These are phyloP conservation scores for Cordyceps javanica DNA, from an alignment of 2,329 filamentous ascomycete genomes.

Conservation along the genomic window DNA sequence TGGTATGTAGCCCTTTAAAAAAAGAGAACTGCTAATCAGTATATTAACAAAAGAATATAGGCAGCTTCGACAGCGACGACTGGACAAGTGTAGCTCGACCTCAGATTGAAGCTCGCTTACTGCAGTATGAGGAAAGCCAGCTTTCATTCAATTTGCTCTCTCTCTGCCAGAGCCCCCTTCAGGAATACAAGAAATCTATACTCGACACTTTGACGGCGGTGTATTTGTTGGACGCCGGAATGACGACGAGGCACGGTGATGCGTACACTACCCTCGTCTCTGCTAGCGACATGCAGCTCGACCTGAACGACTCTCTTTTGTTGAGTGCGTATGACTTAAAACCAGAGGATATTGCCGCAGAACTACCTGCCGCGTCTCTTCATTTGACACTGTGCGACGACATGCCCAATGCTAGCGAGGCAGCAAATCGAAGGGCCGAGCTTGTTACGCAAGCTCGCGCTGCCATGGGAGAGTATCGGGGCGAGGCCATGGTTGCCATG, in stretches of 20 bases:
- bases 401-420: slow-evolving; percentile 18
- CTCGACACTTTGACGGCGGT: slow-evolving; percentile 36
- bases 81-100: slow-evolving; percentile 64
- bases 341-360: background rate
- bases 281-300: background rate
- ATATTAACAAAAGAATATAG: slow-evolving; percentile 17
- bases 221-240: slow-evolving; percentile 29
- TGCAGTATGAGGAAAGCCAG: slow-evolving; percentile 55
- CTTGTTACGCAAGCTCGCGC: slow-evolving; percentile 35
- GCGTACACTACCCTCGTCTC: background rate
- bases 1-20: slow-evolving; percentile 19
- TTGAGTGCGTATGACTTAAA: background rate
- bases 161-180: slow-evolving; percentile 61
- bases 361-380: background rate
- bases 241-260: slow-evolving; percentile 12
- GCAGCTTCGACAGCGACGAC: slow-evolving; percentile 26
- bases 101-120: slow-evolving; percentile 62
- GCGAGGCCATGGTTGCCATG: slow-evolving; percentile 39
- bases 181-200: slow-evolving; percentile 41
- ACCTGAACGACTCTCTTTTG: background rate
- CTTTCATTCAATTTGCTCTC: slow-evolving; percentile 75
- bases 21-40: background rate
- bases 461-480: slow-evolving; percentile 39
- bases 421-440: slow-evolving; percentile 31
- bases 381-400: background rate